Evolutionary conservation across 2,329 filamentous ascomycete species (phyloP), one percentile per base, ranked within the genome.

Genomic region (Huntiella abstrusa): DNA sequence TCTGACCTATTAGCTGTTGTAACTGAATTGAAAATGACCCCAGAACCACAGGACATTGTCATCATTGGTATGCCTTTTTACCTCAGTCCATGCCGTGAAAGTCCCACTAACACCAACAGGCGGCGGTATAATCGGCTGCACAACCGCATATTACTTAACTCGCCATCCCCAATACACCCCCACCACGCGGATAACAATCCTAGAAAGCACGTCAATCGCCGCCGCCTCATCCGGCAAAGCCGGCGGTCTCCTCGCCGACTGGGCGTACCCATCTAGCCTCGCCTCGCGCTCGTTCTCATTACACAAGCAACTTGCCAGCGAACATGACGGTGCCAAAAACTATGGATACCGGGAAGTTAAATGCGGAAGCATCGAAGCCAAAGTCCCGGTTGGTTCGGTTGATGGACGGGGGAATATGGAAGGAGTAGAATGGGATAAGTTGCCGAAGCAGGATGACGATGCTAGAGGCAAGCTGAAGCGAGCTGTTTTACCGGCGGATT

Each of bases 201-300:
- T 96, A 46, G 91, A 98, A 66, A 86, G 91, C 1, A 77, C 77
- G 3, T 72, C 79, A 15, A 79, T 96, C 52, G 91, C 91, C 5
- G 76, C 84, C n/a, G 88, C 83, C 17, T 88, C 91, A 34, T 94
- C 86, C 6, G 91, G 91, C 36, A 96, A 95, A 64, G 88, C 91
- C 0, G 91, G 91, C 12, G 91, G 91, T 1, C 69, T 98, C 4
- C 70, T 98, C 16, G 91, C 80, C 1, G 67, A 87, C 12, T 96
- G 88, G 86, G 91, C 88, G 1, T 95, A 94, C 57, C 91, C 91
- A 0, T 68, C 67, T 48, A 80, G 74, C 55, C 75, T 96, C 35
- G 88, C 95, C 0, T 83, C 83, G 0, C 66, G 96, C 37, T 92
- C 83, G 49, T 96, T 86, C 62, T 71, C 70, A 41, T 68, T 96